phyloP scores from a whole-genome alignment of 768 basidiomycete genomes.

The Tricholoma terreum region DNA sequence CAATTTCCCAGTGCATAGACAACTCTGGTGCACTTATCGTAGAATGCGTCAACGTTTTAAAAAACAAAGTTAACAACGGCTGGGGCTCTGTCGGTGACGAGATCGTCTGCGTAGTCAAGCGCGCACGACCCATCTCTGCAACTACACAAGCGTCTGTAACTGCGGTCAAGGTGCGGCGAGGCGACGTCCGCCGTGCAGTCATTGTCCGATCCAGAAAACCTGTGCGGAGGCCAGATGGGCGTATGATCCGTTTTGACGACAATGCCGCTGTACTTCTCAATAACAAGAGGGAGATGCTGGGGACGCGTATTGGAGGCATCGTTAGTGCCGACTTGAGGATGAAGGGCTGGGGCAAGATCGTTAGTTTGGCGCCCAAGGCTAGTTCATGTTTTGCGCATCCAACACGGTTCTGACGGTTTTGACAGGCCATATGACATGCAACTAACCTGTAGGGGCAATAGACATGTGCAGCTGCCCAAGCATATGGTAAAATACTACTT shows the following conservation, averaged over 20 bases:
- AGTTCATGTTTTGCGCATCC: constrained; percentile 11
- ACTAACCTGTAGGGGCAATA: neutral
- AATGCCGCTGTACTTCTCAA: constrained; percentile 93
- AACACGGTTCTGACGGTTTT: neutral
- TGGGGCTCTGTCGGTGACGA: constrained; percentile 94
- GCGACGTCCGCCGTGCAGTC: constrained; percentile 94
- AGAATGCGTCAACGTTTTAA: constrained; percentile 95
- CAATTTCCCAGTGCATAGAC: constrained; percentile 75
- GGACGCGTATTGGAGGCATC: constrained; percentile 90
- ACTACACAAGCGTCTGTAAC: constrained; percentile 65
- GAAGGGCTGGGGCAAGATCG: constrained; percentile 94
- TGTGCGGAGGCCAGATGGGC: constrained; percentile 83
- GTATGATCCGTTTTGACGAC: constrained; percentile 89
- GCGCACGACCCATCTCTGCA: constrained; percentile 77
- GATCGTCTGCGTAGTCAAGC: constrained; percentile 92
- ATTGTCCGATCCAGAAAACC: constrained; percentile 91
- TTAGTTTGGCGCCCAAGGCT: constrained; percentile 89
- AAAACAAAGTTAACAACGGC: constrained; percentile 94
- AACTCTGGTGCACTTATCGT: constrained; percentile 94
- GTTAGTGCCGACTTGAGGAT: constrained; percentile 88
- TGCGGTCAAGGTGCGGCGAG: constrained; percentile 86
- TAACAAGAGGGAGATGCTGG: constrained; percentile 94
- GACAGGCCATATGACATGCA: neutral
- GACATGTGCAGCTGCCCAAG: neutral
- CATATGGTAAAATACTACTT: neutral